Percentiles rank a stretch among this genome's conserved stretches.
Conservation (phyloP, 192 early-diverging fungal genomes). For the Coemansia sp. region DNA sequence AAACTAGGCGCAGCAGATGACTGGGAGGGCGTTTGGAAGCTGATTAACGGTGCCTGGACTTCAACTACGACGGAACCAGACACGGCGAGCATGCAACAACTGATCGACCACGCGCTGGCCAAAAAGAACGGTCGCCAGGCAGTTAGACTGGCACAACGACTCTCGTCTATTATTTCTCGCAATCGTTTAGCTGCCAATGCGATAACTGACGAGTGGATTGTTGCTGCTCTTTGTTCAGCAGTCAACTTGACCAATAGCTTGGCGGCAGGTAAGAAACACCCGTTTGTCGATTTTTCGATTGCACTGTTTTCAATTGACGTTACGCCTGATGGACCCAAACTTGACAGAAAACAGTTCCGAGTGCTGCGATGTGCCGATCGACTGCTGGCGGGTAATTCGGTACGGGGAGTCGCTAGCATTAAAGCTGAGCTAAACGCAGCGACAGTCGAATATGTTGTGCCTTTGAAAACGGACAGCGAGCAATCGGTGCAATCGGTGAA, state of each 20-base stretch:
- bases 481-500: no score
- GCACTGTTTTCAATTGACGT: neutral
- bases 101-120: neutral
- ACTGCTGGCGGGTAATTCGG: neutral
- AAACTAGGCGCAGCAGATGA: no score
- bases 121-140: neutral
- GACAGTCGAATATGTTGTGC: neutral
- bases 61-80: neutral
- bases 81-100: neutral
- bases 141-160: neutral
- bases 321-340: neutral
- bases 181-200: neutral
- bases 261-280: neutral
- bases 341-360: neutral
- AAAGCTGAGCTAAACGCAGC: neutral
- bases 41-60: no score
- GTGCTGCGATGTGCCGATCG: neutral
- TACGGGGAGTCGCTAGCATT: neutral
- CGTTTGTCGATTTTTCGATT: neutral
- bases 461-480: no score
- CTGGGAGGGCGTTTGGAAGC: no score
- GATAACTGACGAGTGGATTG: neutral
- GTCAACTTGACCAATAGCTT: neutral
- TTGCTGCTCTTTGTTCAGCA: neutral
- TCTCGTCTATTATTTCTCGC: neutral